Conservation (phyloP, 1,139 yeast genomes). For the Scheffersomyces titani region DNA sequence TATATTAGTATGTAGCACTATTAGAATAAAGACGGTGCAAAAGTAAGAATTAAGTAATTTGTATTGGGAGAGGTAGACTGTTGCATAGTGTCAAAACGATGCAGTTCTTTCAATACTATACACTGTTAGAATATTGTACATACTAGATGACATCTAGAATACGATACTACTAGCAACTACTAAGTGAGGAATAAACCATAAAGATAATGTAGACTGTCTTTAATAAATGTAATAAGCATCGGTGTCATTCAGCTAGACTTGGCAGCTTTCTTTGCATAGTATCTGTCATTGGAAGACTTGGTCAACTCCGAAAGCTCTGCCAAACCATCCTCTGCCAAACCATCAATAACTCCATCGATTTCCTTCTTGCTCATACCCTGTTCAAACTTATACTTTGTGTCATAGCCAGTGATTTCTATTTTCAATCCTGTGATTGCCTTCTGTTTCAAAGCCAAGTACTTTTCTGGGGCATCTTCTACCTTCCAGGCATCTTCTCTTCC, state of each 20-base stretch:
- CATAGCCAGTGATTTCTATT: slow-evolving; percentile 50
- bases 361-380: slow-evolving; percentile 51
- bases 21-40: not conserved
- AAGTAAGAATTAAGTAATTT: not conserved
- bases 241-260: not conserved
- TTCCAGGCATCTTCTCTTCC: slow-evolving; percentile 48
- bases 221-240: not conserved
- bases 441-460: slow-evolving; percentile 43
- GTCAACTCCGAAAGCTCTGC: slow-evolving; percentile 9
- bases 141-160: no score
- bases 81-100: slow-evolving; percentile 7
- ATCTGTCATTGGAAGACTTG: slow-evolving; percentile 9
- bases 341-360: slow-evolving; percentile 54
- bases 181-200: not conserved
- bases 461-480: slow-evolving; percentile 60
- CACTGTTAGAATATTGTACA: slow-evolving; percentile 14
- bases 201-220: not conserved
- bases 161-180: no score
- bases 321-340: slow-evolving; percentile 33
- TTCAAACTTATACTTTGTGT: slow-evolving; percentile 63
- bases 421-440: slow-evolving; percentile 63
- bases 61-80: not conserved
- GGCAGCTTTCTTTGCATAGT: slow-evolving; percentile 6
- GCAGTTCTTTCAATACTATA: slow-evolving; percentile 23
- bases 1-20: not conserved